Conservation (phyloP, 495 filamentous ascomycete species). For the Podospora comata region DNA sequence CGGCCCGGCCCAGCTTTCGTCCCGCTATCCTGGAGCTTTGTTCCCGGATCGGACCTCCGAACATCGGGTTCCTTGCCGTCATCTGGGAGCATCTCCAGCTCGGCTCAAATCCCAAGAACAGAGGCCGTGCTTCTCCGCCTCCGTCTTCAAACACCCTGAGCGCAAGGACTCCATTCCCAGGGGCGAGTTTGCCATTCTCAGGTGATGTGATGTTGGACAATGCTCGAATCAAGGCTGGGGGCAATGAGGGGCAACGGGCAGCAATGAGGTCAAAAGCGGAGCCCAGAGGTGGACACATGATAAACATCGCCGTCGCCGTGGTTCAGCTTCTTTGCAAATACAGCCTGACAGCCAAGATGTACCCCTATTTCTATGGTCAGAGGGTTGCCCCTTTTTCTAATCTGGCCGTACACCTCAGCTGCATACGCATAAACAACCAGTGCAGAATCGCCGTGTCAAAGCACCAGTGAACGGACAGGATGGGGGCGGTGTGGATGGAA, state of each 20-base stretch:
- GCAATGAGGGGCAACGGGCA: constrained; percentile 1
- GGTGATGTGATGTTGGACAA: neutral
- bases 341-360: neutral
- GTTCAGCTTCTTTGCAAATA: neutral
- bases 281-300: neutral
- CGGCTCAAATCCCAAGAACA: neutral
- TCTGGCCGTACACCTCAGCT: neutral
- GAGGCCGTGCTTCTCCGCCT: neutral
- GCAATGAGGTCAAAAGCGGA: constrained; percentile 13
- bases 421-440: constrained; percentile 3
- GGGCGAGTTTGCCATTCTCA: neutral
- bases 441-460: constrained; percentile 16
- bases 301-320: neutral
- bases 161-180: neutral
- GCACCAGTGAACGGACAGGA: constrained; percentile 1
- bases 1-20: constrained; percentile 2
- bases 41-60: constrained; percentile 12
- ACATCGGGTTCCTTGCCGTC: constrained; percentile 5
- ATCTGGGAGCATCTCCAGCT: neutral
- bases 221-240: neutral
- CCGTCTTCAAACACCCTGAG: neutral
- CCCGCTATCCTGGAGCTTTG: constrained; percentile 6
- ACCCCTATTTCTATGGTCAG: neutral
- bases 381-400: neutral
- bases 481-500: constrained; percentile 10